Evolutionary conservation across 805 yeast species (phyloP), one percentile per base, ranked within the genome.

Genomic region (Myxozyma neotropica): DNA sequence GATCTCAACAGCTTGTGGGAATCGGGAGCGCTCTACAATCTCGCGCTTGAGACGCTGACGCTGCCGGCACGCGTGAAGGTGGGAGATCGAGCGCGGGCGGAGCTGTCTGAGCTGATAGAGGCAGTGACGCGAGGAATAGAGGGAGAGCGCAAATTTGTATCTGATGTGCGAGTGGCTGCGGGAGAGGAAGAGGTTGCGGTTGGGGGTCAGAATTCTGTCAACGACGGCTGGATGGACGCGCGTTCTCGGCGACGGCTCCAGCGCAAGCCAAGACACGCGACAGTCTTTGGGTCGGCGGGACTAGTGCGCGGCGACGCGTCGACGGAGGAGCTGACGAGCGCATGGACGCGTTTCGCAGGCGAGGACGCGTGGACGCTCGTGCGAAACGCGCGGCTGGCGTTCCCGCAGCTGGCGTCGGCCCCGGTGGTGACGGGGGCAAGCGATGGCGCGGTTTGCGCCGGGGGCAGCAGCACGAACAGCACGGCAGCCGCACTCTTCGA

Each of bases 11-110:
- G 35, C 23, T 49, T 43, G 24, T 67, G 69, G 69, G 60, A 56
- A 3, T 36, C 57, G 24, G 55, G 59, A 4, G 69, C 61, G 23
- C 46, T 67, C 13, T 50, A 50, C 39, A 43, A 46, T 38, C 26
- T 52, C 13, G 66, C 58, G 21, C 59, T 66, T 47, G 69, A 67
- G 43, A 56, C 67, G 10, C 21, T 54, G 19, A 67, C 69, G 15
- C 38, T 64, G 27, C 62, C 68, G 17, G 43, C 65, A 12, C 55
- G 60, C 3, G 46, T 45, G 44, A 31, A 38, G 19, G 42, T 53
- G 23, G 40, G 51, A 12, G 48, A 45, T 12, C n/a, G 24, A 1
- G 47, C 45, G 12, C 55, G 52, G 17, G 47, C 49, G 13, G 45
- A 50, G 2, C 21, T 62, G 54, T 52, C 43, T 27, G 51, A 53